Evolutionary conservation across 1,284 basidiomycete genomes (phyloP), one percentile per base, ranked within the genome.

Genomic region (Agaricales sp.): DNA sequence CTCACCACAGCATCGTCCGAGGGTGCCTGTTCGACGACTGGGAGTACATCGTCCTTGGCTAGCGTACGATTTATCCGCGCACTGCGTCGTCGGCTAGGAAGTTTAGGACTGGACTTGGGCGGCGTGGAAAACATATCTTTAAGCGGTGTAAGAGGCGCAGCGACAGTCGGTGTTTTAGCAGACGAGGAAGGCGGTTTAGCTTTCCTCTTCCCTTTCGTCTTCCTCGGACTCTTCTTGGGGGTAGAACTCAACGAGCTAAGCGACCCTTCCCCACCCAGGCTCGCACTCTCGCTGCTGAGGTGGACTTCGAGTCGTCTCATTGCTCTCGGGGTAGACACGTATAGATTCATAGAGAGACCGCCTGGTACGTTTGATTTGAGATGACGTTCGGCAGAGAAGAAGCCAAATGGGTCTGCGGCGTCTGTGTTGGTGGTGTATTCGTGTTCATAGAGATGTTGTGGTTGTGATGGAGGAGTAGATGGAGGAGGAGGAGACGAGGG

Each of bases 401-500:
- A 65, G 0, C 71, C 71, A 49, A 73, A 73, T 1, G 70, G 73
- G 38, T 74, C 72, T 0, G n/a, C n/a, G n/a, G n/a, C n/a, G n/a
- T n/a, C n/a, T n/a, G n/a, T n/a, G n/a, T n/a, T n/a, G n/a, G n/a
- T n/a, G n/a, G n/a, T n/a, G n/a, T n/a, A n/a, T n/a, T n/a, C n/a
- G n/a, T n/a, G n/a, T n/a, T n/a, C n/a, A n/a, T n/a, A n/a, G n/a
- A n/a, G n/a, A n/a, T n/a, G n/a, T n/a, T n/a, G n/a, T n/a, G 64
- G 60, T 35, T 63, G 63, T 19, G 59, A 43, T 20, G 57, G 53
- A 22, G 55, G 44, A 3, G 61, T 59, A 12, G 61, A 65, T 3
- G 54, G 53, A 2, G 60, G 62, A 14, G 63, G 53, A 4, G 63
- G 61, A 1, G 61, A 63, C 19, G 63, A 66, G 14, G 61, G 62